These are phyloP conservation scores for Septoria petroselini DNA, from an alignment of 2,329 filamentous ascomycete species.

Conservation along the genomic window DNA sequence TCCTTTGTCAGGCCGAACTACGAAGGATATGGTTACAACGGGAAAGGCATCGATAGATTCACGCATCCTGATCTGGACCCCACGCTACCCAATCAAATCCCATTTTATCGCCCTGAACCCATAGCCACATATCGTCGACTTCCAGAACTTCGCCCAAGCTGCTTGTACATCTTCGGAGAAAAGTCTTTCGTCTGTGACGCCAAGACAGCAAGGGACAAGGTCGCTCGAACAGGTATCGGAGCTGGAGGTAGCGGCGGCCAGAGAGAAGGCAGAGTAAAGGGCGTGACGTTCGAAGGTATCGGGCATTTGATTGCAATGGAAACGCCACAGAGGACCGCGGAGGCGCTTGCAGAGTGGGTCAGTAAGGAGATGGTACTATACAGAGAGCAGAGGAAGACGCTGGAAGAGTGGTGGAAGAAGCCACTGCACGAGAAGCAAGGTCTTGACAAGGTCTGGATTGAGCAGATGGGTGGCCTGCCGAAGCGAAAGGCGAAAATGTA, in stretches of 20 bases:
- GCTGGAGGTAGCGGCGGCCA: slow-evolving; percentile 65
- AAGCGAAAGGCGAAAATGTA: slow-evolving; percentile 3
- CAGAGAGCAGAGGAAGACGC: slow-evolving; percentile 21
- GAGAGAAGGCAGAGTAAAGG: slow-evolving; percentile 61
- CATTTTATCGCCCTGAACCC: slow-evolving; percentile 68
- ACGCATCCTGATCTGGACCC: slow-evolving; percentile 45
- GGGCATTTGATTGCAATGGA: slow-evolving; percentile 88
- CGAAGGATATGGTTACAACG: slow-evolving; percentile 19
- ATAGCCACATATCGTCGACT: slow-evolving; percentile 56
- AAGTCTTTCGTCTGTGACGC: slow-evolving; percentile 56
- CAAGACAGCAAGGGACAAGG: slow-evolving; percentile 54
- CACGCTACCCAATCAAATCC: slow-evolving; percentile 35
- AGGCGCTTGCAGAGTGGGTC: slow-evolving; percentile 17
- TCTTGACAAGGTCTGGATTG: slow-evolving; percentile 14
- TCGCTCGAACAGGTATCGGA: slow-evolving; percentile 61
- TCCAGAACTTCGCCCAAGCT: slow-evolving; percentile 59
- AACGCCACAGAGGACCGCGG: slow-evolving; percentile 37
- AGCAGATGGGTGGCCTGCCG: slow-evolving; percentile 12
- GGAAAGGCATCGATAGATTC: slow-evolving; percentile 37
- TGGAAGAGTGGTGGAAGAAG: slow-evolving; percentile 18
- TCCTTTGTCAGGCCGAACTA: slow-evolving; percentile 67
- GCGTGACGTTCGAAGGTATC: slow-evolving; percentile 60
- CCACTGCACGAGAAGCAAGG: slow-evolving; percentile 14
- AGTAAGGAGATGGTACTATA: slow-evolving; percentile 8
- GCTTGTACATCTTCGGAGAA: slow-evolving; percentile 67